These are phyloP conservation scores for Seminavis robusta DNA, from an alignment of 108 stramenopile genomes.

Conservation along the genomic window DNA sequence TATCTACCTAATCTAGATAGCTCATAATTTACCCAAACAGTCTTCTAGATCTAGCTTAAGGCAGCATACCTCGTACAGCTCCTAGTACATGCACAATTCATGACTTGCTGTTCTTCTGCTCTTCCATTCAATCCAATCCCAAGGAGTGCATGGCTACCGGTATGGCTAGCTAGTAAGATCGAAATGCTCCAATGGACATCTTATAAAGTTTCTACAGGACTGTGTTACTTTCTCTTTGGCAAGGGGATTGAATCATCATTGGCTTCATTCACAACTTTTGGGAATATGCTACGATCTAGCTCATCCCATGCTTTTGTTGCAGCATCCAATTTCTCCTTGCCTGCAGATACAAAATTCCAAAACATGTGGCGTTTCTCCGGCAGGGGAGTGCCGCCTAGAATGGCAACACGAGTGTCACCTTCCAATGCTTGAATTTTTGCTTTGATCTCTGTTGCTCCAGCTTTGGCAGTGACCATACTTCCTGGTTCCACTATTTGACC, in stretches of 20 bases:
- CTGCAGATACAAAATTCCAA: constrained; percentile 18
- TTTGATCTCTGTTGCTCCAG: neutral
- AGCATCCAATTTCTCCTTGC: constrained; percentile 4
- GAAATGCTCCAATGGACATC: too few species aligned
- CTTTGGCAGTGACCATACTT: neutral
- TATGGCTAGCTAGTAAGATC: neutral
- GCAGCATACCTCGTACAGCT: too few species aligned
- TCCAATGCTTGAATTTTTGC: neutral
- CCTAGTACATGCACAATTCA: too few species aligned
- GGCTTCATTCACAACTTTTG: constrained; percentile 9
- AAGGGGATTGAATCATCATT: constrained; percentile 18
- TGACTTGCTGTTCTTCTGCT: too few species aligned
- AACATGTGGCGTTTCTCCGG: constrained; percentile 19
- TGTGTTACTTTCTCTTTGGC: too few species aligned
- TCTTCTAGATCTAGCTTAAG: too few species aligned
- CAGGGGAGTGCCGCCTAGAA: constrained; percentile 9
- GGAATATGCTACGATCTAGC: constrained; percentile 19
- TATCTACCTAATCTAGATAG: too few species aligned
- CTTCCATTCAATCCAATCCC: too few species aligned
- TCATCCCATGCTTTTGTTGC: constrained; percentile 10
- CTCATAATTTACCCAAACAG: too few species aligned
- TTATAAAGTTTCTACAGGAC: too few species aligned
- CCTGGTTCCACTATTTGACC: neutral
- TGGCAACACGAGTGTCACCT: constrained; percentile 5
- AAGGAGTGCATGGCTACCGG: neutral